These are phyloP conservation scores for Suhomyces xylopsoci DNA, from an alignment of 805 yeast species.

Conservation along the genomic window DNA sequence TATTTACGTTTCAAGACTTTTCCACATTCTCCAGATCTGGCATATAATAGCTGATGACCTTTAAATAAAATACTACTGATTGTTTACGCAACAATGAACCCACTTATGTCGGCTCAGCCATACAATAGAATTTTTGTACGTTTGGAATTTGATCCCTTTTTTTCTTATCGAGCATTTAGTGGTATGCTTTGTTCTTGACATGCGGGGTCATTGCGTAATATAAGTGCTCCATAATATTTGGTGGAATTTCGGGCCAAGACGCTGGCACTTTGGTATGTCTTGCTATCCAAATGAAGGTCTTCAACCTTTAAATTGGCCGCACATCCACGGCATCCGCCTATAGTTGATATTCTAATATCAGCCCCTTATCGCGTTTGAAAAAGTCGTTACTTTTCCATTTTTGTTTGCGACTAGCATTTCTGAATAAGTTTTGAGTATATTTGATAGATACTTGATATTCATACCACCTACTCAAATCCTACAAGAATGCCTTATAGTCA, in stretches of 20 bases:
- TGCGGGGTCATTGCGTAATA: background rate
- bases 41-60: constrained; percentile 1
- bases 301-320: background rate
- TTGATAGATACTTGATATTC: background rate
- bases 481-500: background rate
- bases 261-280: background rate
- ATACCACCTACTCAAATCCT: background rate
- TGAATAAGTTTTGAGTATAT: background rate
- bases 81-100: background rate
- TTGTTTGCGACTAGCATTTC: background rate
- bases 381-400: background rate
- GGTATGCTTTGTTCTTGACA: background rate
- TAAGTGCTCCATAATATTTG: background rate
- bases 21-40: constrained; percentile 1
- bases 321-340: background rate
- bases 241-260: background rate
- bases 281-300: background rate
- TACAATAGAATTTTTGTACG: background rate
- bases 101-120: background rate
- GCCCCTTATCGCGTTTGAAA: background rate
- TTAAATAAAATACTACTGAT: background rate
- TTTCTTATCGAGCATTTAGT: background rate
- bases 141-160: background rate
- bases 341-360: background rate
- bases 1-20: background rate